Percentiles rank a stretch among this genome's conserved stretches.
phyloP scores from a whole-genome alignment of 768 basidiomycete genomes.

The Podaxis rugospora region DNA sequence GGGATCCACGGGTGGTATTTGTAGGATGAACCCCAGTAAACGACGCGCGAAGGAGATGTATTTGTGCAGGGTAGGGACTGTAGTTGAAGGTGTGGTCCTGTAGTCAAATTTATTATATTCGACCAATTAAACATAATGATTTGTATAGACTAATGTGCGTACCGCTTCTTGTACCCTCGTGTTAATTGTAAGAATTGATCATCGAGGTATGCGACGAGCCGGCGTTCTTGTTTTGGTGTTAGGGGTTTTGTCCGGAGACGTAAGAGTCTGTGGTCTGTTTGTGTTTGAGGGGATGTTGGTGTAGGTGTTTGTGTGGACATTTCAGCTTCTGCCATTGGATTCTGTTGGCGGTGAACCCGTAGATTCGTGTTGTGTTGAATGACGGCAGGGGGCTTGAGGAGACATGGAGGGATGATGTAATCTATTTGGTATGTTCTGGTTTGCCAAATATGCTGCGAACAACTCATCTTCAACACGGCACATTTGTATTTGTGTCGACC shows the following conservation, averaged over 20 bases:
- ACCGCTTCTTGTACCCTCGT: slow-evolving; percentile 77
- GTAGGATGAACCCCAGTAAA: slow-evolving; percentile 60
- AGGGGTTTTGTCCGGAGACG: slow-evolving; percentile 28
- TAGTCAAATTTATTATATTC: background rate
- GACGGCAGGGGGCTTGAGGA: background rate
- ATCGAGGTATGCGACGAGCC: slow-evolving; percentile 62
- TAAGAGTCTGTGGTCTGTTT: background rate
- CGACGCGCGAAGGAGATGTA: slow-evolving; percentile 58
- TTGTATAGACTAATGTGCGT: slow-evolving; percentile 15
- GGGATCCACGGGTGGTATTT: slow-evolving; percentile 70
- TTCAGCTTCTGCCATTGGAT: background rate
- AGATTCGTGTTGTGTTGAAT: too few species aligned
- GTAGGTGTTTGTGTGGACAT: background rate
- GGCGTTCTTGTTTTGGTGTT: slow-evolving; percentile 55
- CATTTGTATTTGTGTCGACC: too few species aligned
- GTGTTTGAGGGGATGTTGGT: background rate
- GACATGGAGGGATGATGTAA: background rate
- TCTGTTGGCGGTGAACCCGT: background rate
- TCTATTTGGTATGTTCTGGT: background rate
- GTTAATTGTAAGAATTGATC: slow-evolving; percentile 60
- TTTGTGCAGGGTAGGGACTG: slow-evolving; percentile 49
- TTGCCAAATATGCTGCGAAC: background rate
- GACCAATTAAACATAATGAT: background rate
- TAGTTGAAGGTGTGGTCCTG: slow-evolving; percentile 47
- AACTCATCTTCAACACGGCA: too few species aligned